Evolutionary conservation across 148 eudicot genomes (phyloP), one percentile per base, ranked within the genome.

Genomic region (Bassia scoparia): DNA sequence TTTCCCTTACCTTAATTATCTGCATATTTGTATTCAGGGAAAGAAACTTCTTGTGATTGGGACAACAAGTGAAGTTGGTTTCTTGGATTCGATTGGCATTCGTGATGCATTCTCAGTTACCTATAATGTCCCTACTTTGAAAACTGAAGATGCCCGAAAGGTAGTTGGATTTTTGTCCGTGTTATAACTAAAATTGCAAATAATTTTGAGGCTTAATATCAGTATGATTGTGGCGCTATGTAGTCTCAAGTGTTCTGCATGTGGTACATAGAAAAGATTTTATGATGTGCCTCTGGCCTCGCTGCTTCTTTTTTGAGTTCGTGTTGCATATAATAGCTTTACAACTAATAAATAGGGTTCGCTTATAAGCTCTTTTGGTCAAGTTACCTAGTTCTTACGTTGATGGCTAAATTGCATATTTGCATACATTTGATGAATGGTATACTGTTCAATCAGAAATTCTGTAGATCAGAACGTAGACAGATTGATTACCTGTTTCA

Each of bases 41-140:
- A 94, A 88, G 83, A 91, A 89, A 63, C 85, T 91, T 70, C 91
- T 91, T 69, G 97, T 91, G 68, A 75, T 94, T 70, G 98, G 98
- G 63, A 91, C 98, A 14, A 89, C 97, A 23, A 94, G 96, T 84
- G 98, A 94, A 83, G 84, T 89, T 50, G 38, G 81, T 76, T 91
- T 94, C 85, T 80, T 94, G 83, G 97, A 91, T 60, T 89, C 90
- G 44, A 72, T 94, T 81, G 98, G 98, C 61, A 76, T 91, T 80
- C 87, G 91, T 55, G 96, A 88, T 76, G 80, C 97, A 26, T 94
- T 94, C 76, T 88, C 97, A 18, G 93, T 94, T 75, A 87, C 96
- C 56, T 94, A 85, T 74, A 82, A 84, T 80, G 96, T 91, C 74
- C 98, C 97, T 2, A 88, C 85, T 20, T 74, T 94, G 24, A 83